A percentile compares a stretch with the other conserved stretches of the same genome.
Evolutionary conservation across 2,329 filamentous ascomycete species (phyloP).

Genomic region (Lasiodiplodia theobromae): DNA sequence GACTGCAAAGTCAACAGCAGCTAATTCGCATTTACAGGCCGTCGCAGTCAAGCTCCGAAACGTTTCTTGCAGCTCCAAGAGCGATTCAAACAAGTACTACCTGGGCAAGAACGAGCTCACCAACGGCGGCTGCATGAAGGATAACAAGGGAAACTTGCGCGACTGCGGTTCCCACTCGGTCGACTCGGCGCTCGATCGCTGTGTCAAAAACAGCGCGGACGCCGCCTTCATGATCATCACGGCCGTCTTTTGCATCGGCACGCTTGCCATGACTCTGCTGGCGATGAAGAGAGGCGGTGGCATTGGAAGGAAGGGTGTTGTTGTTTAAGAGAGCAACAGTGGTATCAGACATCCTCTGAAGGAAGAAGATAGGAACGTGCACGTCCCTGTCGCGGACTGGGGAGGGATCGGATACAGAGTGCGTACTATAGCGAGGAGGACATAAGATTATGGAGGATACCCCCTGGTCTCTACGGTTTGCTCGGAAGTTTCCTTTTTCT

Average conservation of each 20-base stretch:
- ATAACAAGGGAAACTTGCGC: neutral
- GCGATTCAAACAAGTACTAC: constrained; percentile 11
- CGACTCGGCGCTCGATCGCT: constrained; percentile 26
- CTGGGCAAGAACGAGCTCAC: constrained; percentile 31
- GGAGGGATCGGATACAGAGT: neutral
- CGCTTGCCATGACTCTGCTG: constrained; percentile 21
- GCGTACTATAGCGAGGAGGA: neutral
- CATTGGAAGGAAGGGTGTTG: constrained; percentile 27
- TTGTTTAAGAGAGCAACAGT: neutral
- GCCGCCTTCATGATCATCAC: constrained; percentile 37
- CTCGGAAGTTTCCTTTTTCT: neutral
- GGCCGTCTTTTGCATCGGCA: constrained; percentile 2
- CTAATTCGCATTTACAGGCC: constrained; percentile 29
- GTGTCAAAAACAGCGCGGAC: constrained; percentile 35
- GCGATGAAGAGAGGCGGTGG: constrained; percentile 26
- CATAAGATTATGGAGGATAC: neutral
- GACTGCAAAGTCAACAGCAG: neutral
- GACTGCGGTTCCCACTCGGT: constrained; percentile 1
- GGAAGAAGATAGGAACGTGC: neutral
- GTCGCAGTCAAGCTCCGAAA: constrained; percentile 34
- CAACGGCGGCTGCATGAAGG: constrained; percentile 34
- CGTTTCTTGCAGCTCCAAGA: constrained; percentile 31
- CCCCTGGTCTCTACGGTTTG: neutral
- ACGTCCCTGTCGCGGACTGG: neutral
- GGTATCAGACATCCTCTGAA: neutral